Base-by-base conservation (phyloP, 2,329 filamentous ascomycete genomes). In the Aspergillus intermedius region DNA sequence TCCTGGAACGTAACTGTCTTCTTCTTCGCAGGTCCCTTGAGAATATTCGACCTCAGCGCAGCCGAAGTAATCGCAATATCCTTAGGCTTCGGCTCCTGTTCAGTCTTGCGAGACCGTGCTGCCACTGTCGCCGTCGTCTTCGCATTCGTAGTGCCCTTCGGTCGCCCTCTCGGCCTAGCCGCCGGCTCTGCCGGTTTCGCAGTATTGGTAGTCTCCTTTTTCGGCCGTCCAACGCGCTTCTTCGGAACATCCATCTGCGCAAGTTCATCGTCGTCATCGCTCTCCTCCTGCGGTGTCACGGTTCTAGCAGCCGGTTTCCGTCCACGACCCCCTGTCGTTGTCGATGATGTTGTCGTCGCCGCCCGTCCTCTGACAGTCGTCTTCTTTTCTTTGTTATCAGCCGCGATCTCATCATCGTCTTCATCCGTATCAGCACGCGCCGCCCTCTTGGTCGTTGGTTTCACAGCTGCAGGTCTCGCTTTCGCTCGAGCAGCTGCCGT, bases 1-100 rank as follows among this genome's bases (percentile, higher is more conserved):
- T 75, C 70, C 48, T 73, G 62, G 52, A 76, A 76, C 2, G 73
- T 75, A 21, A 77, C 74, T 39, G 67, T 75, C 60, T 74, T 75
- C 56, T 67, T 69, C 45, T 68, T 64, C 1, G 63, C 60, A 8
- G 63, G 60, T 6, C 63, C 64, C 21, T 59, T 61, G 23, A 61
- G 45, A 34, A 62, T 48, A 43, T 62, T 68, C 37, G 66, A 63
- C 9, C 61, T 56, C 52, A 62, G 59, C 1, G 51, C 50, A 10
- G 59, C 56, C 3, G 64, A 67, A 28, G 59, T 57, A 30, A 66
- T 60, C 15, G 55, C 49, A 3, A 66, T 55, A 6, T 60, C 55
- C 39, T 50, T 64, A 1, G 59, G 54, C 15, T 54, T 51, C 6
- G 42, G 48, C 15, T 52, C 47, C 46, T 54, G 49, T 2, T 51